Percentiles rank a stretch among this genome's conserved stretches.
phyloP scores from a whole-genome alignment of 352 stramenopile species.

The Phytophthora sp. region DNA sequence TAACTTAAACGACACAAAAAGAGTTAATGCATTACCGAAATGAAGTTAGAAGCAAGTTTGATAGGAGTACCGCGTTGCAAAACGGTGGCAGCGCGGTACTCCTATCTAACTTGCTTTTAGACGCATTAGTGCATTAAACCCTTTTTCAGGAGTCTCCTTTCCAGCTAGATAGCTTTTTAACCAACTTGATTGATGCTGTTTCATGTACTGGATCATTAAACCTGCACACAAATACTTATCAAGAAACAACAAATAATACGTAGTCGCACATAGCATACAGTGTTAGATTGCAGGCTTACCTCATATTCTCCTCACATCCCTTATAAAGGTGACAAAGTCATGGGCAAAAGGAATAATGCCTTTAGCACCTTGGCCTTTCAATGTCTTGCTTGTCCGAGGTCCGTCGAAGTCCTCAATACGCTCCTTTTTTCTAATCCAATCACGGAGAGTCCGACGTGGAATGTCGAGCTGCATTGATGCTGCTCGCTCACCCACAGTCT shows the following conservation, averaged over 20 bases:
- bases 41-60: too few relatives aligned
- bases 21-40: too few relatives aligned
- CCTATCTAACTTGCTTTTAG: too few relatives aligned
- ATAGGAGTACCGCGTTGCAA: slow-evolving; percentile 3
- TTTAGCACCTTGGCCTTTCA: slow-evolving; percentile 7
- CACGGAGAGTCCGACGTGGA: too few relatives aligned
- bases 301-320: slow-evolving; percentile 1
- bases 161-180: neutral
- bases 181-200: neutral
- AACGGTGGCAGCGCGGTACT: neutral
- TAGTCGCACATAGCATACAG: neutral
- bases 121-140: neutral
- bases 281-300: neutral
- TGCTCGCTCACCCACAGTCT: neutral
- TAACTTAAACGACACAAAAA: neutral
- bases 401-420: too few relatives aligned
- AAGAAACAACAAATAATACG: neutral
- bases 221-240: slow-evolving; percentile 4
- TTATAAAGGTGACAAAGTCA: too few relatives aligned
- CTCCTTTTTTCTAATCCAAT: too few relatives aligned
- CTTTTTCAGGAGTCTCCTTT: neutral
- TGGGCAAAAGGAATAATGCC: neutral
- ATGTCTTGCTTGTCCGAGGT: neutral
- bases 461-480: neutral
- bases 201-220: slow-evolving; percentile 9